Evolutionary conservation across 2,329 filamentous ascomycete genomes (phyloP), one percentile per base, ranked within the genome.

Genomic region (Exophiala sideris): DNA sequence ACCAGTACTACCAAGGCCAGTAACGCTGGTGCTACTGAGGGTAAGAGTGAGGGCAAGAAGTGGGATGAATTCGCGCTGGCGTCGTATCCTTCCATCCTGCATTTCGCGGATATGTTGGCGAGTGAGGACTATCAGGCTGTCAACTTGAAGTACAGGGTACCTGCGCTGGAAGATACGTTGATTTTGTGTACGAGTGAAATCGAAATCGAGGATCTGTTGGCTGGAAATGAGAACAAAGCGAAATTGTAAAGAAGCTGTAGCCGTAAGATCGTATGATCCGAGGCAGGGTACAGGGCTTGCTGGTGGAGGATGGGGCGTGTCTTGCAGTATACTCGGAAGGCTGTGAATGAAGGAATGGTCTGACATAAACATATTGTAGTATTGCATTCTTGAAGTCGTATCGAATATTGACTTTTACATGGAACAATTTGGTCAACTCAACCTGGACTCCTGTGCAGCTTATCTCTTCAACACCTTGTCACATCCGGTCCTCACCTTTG

Each of bases 1-100:
- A 18, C 2, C 16, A 18, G 16, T 18, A 18, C 16, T 18, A 18
- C 16, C 16, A 18, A 18, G 16, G 16, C 16, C 16, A 18, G 16
- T 18, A 29, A 8, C 7, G 24, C 7, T 29, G 24, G 24, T 3
- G 24, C 24, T 3, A 8, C 24, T 29, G 24, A 29, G 7, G 24
- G 24, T 29, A 29, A 41, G 16, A 10, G 18, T 14, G 16, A 14
- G 18, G 18, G 12, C 11, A 44, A 29, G n/a, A 24, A 24, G 48
- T 86, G 83, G 83, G 79, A 86, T 65, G 83, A 86, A 68, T 75
- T 86, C 57, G 82, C 83, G 0, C 71, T 86, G 40, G 83, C 83
- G 51, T 82, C 85, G 70, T 86, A 86, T 67, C 82, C 83, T 2
- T 82, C 76, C 47, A 78, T 85, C 34, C 59, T 67, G 57, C 82